Evolutionary conservation across 257 asterid genomes (phyloP).

Genomic region (Solanum chaucha): DNA sequence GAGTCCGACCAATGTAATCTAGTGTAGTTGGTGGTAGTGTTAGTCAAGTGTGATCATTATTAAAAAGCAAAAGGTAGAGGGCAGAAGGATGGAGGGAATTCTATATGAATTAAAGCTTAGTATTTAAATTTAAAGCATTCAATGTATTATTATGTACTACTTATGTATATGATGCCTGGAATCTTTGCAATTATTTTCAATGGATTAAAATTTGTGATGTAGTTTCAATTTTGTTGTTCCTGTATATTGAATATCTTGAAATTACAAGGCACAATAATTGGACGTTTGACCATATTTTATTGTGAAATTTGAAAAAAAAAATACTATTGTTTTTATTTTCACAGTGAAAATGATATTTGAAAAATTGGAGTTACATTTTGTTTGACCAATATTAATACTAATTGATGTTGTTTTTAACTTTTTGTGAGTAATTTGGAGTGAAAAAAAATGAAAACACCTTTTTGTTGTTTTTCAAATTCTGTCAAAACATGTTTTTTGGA

Average conservation of each 20-base stretch:
- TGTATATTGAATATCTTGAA: not conserved
- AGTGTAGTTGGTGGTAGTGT: not conserved
- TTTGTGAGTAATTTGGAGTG: not conserved
- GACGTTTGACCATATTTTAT: too few relatives aligned
- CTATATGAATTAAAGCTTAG: not conserved
- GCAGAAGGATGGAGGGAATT: not conserved
- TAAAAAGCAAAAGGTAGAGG: not conserved
- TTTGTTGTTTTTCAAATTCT: too few relatives aligned
- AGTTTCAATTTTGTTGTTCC: not conserved
- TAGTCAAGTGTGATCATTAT: not conserved
- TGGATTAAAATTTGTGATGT: not conserved
- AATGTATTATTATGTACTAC: not conserved
- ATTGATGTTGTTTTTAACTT: not conserved
- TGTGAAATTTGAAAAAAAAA: too few relatives aligned
- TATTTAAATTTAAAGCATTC: not conserved
- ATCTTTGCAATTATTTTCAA: not conserved
- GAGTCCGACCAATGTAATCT: not conserved
- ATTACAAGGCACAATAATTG: not conserved
- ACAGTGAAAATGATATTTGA: not conserved
- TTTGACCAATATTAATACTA: too few relatives aligned
- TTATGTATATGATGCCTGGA: not conserved
- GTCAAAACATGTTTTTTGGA: not conserved
- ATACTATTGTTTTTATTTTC: too few relatives aligned
- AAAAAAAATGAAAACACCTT: too few relatives aligned
- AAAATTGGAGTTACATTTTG: not conserved